These are phyloP conservation scores for Pilasporangium apinafurcum DNA, from an alignment of 352 stramenopile genomes.

Conservation along the genomic window DNA sequence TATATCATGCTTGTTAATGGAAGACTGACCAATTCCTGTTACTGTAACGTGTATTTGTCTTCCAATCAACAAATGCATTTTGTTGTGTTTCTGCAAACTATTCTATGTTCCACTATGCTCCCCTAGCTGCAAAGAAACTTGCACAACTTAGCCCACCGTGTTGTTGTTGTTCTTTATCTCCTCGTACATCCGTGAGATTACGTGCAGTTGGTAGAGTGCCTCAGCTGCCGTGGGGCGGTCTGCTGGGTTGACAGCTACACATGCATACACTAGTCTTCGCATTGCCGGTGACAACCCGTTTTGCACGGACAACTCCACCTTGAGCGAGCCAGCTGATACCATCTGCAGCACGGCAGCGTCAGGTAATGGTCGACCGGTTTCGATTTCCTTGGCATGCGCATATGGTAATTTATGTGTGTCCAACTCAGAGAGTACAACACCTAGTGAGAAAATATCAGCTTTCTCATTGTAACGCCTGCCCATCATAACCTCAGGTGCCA, in stretches of 20 bases:
- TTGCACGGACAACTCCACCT: constrained; percentile 10
- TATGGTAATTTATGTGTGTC: constrained; percentile 46
- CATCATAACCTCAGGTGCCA: constrained; percentile 27
- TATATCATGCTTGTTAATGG: no score
- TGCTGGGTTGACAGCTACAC: constrained; percentile 1
- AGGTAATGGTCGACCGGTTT: constrained; percentile 13
- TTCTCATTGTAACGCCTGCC: constrained; percentile 21
- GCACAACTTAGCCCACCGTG: no score
- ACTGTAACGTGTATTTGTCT: no score
- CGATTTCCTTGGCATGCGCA: constrained; percentile 12
- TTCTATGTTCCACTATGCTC: no score
- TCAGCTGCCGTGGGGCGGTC: constrained; percentile 6
- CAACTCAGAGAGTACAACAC: constrained; percentile 75
- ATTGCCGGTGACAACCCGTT: constrained; percentile 5
- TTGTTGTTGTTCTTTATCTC: not conserved
- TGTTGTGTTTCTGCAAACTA: no score
- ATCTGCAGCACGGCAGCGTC: constrained; percentile 19
- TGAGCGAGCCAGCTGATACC: constrained; percentile 9
- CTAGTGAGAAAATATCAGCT: constrained; percentile 49
- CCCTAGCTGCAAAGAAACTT: no score
- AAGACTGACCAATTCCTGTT: no score
- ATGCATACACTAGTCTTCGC: constrained; percentile 1
- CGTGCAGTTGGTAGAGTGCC: constrained; percentile 13
- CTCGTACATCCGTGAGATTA: constrained; percentile 5
- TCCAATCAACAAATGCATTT: no score